These are phyloP conservation scores for Picea abies DNA, from an alignment of 83 land plant species.

Conservation along the genomic window DNA sequence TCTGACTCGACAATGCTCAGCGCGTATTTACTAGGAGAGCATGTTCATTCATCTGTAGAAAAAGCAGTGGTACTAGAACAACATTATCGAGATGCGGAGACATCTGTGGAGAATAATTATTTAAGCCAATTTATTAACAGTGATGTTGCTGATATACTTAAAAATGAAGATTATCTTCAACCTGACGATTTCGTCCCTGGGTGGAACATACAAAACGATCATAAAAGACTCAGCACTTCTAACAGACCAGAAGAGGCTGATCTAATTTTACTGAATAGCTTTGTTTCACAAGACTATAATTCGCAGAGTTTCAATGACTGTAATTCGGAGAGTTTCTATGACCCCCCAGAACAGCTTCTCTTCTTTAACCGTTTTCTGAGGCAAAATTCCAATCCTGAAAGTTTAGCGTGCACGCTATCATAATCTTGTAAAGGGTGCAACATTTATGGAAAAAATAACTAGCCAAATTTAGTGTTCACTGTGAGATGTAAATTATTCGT, in stretches of 20 bases:
- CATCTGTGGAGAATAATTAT: not conserved
- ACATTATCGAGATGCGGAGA: not conserved
- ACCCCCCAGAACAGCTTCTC: not conserved
- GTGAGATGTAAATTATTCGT: too few relatives aligned
- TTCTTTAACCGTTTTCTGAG: not conserved
- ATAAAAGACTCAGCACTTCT: too few relatives aligned
- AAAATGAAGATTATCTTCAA: too few relatives aligned
- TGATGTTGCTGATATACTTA: too few relatives aligned
- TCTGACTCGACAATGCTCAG: too few relatives aligned
- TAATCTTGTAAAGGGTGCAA: too few relatives aligned
- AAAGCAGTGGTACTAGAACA: not conserved
- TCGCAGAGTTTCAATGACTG: not conserved
- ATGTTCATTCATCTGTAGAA: not conserved
- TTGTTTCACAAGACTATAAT: not conserved
- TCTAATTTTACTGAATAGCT: too few relatives aligned
- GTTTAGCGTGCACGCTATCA: not conserved
- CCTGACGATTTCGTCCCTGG: too few relatives aligned
- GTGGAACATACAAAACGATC: too few relatives aligned
- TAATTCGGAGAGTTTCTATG: not conserved
- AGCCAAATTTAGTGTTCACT: too few relatives aligned
- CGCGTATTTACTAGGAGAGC: not conserved
- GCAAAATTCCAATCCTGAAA: constrained; percentile 8
- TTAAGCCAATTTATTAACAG: not conserved
- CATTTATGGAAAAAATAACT: too few relatives aligned
- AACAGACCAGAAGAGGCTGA: too few relatives aligned